These are phyloP conservation scores for Arabidopsis suecica DNA, from an alignment of 345 rosid genomes.

Conservation along the genomic window DNA sequence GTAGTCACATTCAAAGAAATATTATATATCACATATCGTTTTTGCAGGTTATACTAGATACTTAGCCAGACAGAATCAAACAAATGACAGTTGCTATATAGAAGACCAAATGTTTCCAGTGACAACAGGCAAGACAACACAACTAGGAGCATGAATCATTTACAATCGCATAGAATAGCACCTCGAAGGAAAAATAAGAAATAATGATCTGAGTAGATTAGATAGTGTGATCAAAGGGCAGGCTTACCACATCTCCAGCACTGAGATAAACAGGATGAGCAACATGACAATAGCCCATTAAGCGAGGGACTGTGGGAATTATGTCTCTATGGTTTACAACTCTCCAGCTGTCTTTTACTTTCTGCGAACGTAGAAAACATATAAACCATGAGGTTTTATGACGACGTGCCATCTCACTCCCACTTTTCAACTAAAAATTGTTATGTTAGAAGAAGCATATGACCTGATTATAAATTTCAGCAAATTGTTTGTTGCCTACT, in stretches of 20 bases:
- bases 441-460: constrained; percentile 19
- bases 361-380: constrained; percentile 54
- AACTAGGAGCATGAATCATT: constrained; percentile 20
- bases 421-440: neutral
- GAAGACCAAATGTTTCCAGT: constrained; percentile 1
- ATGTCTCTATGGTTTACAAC: constrained; percentile 96
- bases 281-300: constrained; percentile 98
- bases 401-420: constrained; percentile 1
- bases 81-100: constrained; percentile 13
- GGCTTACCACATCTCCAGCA: constrained; percentile 74
- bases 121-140: neutral
- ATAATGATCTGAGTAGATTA: neutral
- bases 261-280: constrained; percentile 89
- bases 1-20: constrained; percentile 13
- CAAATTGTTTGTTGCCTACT: constrained; percentile 91
- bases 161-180: neutral
- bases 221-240: neutral
- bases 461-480: constrained; percentile 89
- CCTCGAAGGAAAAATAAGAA: neutral
- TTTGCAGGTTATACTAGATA: constrained; percentile 11
- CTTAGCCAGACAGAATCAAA: constrained; percentile 4
- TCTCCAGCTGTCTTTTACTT: constrained; percentile 94
- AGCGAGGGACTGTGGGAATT: constrained; percentile 92
- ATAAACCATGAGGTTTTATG: constrained; percentile 19
- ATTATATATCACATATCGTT: neutral